A percentile compares a stretch with the other conserved stretches of the same genome.
These are phyloP conservation scores for Allium sativum DNA, from an alignment of 106 monocot species.

Conservation along the genomic window DNA sequence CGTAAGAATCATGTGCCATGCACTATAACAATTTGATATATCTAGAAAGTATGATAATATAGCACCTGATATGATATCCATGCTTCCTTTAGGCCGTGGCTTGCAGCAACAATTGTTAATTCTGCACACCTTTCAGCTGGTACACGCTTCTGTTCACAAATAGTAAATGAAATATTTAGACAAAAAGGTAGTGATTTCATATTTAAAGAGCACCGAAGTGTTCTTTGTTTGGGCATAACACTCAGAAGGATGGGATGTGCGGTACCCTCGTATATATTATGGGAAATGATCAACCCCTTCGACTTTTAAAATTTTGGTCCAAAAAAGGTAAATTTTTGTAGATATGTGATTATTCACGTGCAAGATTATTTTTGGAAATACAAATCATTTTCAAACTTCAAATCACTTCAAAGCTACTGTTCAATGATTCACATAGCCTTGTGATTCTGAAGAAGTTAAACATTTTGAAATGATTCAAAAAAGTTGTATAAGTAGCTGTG, in stretches of 20 bases:
- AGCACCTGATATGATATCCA: constrained; percentile 98
- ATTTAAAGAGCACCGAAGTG: neutral
- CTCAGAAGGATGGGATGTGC: neutral
- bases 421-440: no score
- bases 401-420: no score
- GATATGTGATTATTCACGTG: no score
- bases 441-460: no score
- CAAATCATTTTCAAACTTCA: no score
- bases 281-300: neutral
- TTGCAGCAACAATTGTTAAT: constrained; percentile 76
- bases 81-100: constrained; percentile 89
- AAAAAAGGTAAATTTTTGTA: neutral
- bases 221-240: neutral
- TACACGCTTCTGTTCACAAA: constrained; percentile 16
- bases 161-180: neutral
- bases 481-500: no score
- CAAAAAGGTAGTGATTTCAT: neutral
- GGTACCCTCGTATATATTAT: neutral
- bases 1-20: neutral
- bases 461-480: no score
- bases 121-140: constrained; percentile 81
- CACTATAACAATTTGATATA: neutral
- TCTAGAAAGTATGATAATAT: neutral
- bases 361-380: no score
- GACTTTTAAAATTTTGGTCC: neutral